Percentiles rank a stretch among this genome's conserved stretches.
phyloP scores from a whole-genome alignment of 129 eudicot species.

The Sambucus nigra region DNA sequence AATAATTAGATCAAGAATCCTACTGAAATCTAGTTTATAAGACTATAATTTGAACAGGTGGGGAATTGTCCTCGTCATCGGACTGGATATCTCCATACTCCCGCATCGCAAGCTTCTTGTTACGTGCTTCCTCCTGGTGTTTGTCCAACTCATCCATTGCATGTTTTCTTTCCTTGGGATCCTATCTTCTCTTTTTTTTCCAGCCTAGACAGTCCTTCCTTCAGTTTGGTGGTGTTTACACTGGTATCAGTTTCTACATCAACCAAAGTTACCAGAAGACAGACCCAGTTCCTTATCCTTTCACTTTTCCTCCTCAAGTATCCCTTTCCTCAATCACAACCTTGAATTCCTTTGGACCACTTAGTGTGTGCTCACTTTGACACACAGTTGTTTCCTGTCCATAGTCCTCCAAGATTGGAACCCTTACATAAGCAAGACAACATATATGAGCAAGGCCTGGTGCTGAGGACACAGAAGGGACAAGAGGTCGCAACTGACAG shows the following conservation, averaged over 20 bases:
- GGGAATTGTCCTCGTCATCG: slow-evolving; percentile 94
- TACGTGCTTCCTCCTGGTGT: slow-evolving; percentile 65
- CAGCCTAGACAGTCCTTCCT: slow-evolving; percentile 86
- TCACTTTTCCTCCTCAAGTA: too few species aligned
- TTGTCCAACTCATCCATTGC: slow-evolving; percentile 62
- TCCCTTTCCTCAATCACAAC: too few species aligned
- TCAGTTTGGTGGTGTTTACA: too few species aligned
- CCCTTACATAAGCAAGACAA: slow-evolving; percentile 72
- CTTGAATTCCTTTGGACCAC: too few species aligned
- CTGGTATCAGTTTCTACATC: slow-evolving; percentile 49
- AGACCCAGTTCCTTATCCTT: slow-evolving; percentile 94
- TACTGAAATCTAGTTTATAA: too few species aligned
- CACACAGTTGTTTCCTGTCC: slow-evolving; percentile 79
- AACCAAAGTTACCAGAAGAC: slow-evolving; percentile 60
- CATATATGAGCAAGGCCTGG: slow-evolving; percentile 89
- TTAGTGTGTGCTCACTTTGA: too few species aligned
- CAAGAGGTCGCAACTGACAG: slow-evolving; percentile 67
- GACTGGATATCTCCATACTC: too few species aligned
- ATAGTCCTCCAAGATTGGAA: too few species aligned
- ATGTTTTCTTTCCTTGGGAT: slow-evolving; percentile 47
- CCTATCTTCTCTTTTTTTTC: slow-evolving; percentile 82
- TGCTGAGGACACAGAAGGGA: slow-evolving; percentile 56
- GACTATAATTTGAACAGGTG: too few species aligned
- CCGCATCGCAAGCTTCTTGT: slow-evolving; percentile 47
- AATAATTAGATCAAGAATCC: too few species aligned